These are phyloP conservation scores for Protomyces inundatus DNA, from an alignment of 1,139 yeast genomes.

Conservation along the genomic window DNA sequence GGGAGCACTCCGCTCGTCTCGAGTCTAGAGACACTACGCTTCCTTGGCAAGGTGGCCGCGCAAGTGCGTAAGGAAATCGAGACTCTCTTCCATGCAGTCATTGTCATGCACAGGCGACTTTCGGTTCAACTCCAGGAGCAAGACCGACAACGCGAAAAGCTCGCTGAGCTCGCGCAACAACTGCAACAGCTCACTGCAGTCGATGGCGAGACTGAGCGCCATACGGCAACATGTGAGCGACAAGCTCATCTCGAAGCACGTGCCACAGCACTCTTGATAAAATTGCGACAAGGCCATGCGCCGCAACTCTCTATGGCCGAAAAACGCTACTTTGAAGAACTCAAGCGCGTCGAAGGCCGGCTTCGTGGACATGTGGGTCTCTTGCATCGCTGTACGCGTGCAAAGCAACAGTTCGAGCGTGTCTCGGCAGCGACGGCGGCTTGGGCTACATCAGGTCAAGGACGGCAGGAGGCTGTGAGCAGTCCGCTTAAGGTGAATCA, in stretches of 20 bases:
- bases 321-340: conserved; percentile 46
- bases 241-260: conserved; percentile 40
- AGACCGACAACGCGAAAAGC: conserved; percentile 19
- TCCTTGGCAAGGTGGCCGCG: conserved; percentile 20
- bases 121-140: conserved; percentile 20
- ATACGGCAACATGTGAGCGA: conserved; percentile 33
- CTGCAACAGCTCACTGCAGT: background rate
- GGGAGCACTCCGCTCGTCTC: background rate
- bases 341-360: conserved; percentile 36
- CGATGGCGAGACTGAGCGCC: background rate
- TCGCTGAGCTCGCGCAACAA: background rate
- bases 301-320: conserved; percentile 44
- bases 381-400: background rate
- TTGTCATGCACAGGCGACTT: conserved; percentile 17
- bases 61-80: conserved; percentile 12
- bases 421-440: background rate
- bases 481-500: conserved; percentile 14
- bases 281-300: conserved; percentile 35
- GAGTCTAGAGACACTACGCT: conserved; percentile 22
- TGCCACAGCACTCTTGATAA: conserved; percentile 36
- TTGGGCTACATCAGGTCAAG: background rate
- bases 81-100: conserved; percentile 1
- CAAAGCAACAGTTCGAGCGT: background rate
- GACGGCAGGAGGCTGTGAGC: background rate
- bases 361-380: conserved; percentile 19